Percentiles rank a stretch among this genome's conserved stretches.
Evolutionary conservation across 495 filamentous ascomycete genomes (phyloP).

Genomic region (Glarea lozoyensis): DNA sequence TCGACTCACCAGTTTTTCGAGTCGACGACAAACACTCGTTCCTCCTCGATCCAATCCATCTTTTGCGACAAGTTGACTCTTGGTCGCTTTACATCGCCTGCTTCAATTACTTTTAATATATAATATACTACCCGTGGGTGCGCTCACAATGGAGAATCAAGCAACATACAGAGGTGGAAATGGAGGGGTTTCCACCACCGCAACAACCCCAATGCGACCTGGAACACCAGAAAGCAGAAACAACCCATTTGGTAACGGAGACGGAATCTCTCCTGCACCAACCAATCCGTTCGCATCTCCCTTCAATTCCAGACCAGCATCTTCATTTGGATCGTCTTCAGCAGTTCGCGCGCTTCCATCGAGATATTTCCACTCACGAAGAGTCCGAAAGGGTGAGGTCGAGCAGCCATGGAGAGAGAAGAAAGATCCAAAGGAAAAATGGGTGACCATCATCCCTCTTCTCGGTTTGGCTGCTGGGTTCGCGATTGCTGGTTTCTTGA

Average conservation of each 20-base stretch:
- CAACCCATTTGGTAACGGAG: constrained; percentile 21
- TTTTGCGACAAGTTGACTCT: neutral
- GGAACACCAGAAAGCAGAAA: constrained; percentile 21
- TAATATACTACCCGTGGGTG: neutral
- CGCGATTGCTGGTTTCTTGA: constrained; percentile 53
- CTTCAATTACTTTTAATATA: neutral
- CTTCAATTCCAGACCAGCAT: constrained; percentile 43
- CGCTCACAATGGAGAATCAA: constrained; percentile 11
- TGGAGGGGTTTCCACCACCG: constrained; percentile 6
- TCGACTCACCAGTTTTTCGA: too few species aligned
- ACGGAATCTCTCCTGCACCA: constrained; percentile 20
- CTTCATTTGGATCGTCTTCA: constrained; percentile 41
- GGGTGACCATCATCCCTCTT: constrained; percentile 71
- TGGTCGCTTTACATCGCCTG: too few species aligned
- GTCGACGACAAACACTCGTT: too few species aligned
- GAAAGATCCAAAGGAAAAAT: constrained; percentile 71
- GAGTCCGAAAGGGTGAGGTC: constrained; percentile 59
- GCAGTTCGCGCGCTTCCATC: constrained; percentile 27
- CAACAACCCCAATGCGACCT: constrained; percentile 18
- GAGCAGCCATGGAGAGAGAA: constrained; percentile 62
- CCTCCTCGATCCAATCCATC: neutral
- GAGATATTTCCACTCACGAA: constrained; percentile 67
- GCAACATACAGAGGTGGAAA: constrained; percentile 9
- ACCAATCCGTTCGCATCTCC: constrained; percentile 51
- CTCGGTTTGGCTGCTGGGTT: constrained; percentile 59